These are phyloP conservation scores for Leccinum variicolor DNA, from an alignment of 768 basidiomycete genomes.

Conservation along the genomic window DNA sequence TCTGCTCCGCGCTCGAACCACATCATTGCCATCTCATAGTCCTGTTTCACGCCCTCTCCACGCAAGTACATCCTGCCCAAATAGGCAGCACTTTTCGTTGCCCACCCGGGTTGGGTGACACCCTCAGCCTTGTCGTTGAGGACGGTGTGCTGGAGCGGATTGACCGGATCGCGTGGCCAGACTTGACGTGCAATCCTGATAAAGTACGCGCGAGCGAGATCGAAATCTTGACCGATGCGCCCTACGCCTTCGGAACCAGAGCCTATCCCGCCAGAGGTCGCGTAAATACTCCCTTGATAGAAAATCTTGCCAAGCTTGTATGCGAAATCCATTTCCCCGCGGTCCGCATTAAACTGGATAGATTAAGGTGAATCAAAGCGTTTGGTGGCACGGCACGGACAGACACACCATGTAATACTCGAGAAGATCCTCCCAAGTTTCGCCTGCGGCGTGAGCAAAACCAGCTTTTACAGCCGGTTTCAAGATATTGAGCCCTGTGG, in stretches of 20 bases:
- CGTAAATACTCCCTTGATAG: constrained; percentile 93
- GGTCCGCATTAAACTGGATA: constrained; percentile 87
- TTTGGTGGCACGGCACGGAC: background rate
- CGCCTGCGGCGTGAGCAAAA: constrained; percentile 78
- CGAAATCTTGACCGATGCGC: constrained; percentile 77
- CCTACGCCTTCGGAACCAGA: constrained; percentile 94
- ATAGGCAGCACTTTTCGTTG: constrained; percentile 81
- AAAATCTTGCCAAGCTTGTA: constrained; percentile 93
- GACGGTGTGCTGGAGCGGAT: constrained; percentile 45
- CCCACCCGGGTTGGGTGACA: constrained; percentile 52
- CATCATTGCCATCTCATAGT: constrained; percentile 74
- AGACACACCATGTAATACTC: constrained; percentile 80
- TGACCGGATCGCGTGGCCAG: constrained; percentile 81
- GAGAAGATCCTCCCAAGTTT: constrained; percentile 90
- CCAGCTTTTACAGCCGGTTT: constrained; percentile 83
- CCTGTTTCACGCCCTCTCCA: constrained; percentile 85
- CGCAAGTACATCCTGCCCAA: constrained; percentile 92
- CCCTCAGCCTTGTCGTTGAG: constrained; percentile 48
- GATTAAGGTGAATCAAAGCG: background rate
- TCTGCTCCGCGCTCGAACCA: constrained; percentile 91
- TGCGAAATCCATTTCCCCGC: constrained; percentile 85
- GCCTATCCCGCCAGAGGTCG: constrained; percentile 69
- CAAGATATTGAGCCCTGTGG: constrained; percentile 70
- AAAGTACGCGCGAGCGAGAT: constrained; percentile 80
- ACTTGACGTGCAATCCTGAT: constrained; percentile 74